Evolutionary conservation across 179 eudicot species (phyloP).

Genomic region (Carnegiea gigantea): DNA sequence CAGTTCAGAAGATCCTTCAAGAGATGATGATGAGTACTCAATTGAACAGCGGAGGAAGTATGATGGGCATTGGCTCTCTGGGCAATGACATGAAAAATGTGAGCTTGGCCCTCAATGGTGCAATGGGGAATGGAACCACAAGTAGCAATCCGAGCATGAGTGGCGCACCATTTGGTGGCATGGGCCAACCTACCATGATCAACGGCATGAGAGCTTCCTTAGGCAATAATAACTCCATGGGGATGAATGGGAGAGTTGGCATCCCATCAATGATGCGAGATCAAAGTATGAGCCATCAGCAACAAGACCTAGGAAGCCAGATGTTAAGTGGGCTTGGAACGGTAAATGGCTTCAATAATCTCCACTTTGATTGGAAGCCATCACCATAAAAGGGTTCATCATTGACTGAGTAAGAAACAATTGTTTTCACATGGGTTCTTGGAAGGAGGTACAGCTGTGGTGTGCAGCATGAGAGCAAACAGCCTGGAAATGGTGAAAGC

Average conservation of each 20-base stretch:
- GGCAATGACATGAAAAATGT: slow-evolving; percentile 58
- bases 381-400: slow-evolving; percentile 41
- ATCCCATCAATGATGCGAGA: slow-evolving; percentile 44
- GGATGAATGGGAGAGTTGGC: slow-evolving; percentile 64
- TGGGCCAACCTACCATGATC: slow-evolving; percentile 55
- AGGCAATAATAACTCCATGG: slow-evolving; percentile 31
- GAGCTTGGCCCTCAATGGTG: slow-evolving; percentile 32
- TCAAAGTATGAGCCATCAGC: slow-evolving; percentile 57
- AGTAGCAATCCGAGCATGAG: slow-evolving; percentile 39
- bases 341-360: slow-evolving; percentile 65
- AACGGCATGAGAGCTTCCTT: slow-evolving; percentile 64
- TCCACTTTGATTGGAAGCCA: slow-evolving; percentile 86
- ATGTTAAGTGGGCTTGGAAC: slow-evolving; percentile 73
- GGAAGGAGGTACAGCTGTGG: slow-evolving; percentile 18
- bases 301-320: slow-evolving; percentile 70
- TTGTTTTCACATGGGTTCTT: slow-evolving; percentile 9
- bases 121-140: slow-evolving; percentile 42
- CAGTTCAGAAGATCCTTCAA: slow-evolving; percentile 79
- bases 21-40: slow-evolving; percentile 78
- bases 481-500: slow-evolving; percentile 24
- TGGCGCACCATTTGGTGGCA: slow-evolving; percentile 48
- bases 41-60: slow-evolving; percentile 40
- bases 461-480: slow-evolving; percentile 20
- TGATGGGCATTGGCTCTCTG: slow-evolving; percentile 46
- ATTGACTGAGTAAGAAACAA: slow-evolving; percentile 13